Evolutionary conservation across 257 asterid genomes (phyloP), one percentile per base, ranked within the genome.

Genomic region (Handroanthus guayacan): DNA sequence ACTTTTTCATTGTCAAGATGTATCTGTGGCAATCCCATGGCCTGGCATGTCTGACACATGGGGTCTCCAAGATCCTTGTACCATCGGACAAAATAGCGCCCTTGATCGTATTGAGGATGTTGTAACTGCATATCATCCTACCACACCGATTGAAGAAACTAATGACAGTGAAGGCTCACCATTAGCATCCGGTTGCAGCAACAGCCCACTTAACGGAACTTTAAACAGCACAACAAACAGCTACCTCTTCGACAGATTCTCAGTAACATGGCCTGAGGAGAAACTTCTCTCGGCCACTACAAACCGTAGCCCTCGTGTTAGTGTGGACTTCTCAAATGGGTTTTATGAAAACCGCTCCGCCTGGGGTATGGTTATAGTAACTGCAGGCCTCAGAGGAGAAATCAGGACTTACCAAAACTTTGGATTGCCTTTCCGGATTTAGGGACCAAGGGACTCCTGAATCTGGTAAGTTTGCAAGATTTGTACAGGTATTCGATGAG

Each of bases 181-280:
- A 1, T 62, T 76, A 72, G 85, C 83, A 68, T 88, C 90, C 3
- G 81, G 90, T 14, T 81, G 90, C 81, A 79, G 84, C 73, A 85
- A 72, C 62, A 89, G 94, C 79, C 97, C 96, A 0, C 82, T 86
- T 8, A 82, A 86, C 54, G 94, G 91, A 37, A 81, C 87, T 16
- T 83, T 87, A 57, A 80, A 90, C 0, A 75, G 81, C 56, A 91
- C 91, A 45, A 71, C 88, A n/a, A 91, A 92, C 75, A 80, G 89
- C 79, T 87, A 83, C 84, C 84, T 91, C 45, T 91, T 87, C 52
- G 97, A 95, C 75, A 90, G 91, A 82, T 84, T 90, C 76, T 88
- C 99, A 5, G 90, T 86, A 6, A 89, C 98, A 37, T 92, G 98
- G 99, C 98, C 99, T 0, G 99, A 95, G 91, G 99, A 95, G 85